Base-by-base conservation (phyloP, 306 rosid species). In the Morella rubra region DNA sequence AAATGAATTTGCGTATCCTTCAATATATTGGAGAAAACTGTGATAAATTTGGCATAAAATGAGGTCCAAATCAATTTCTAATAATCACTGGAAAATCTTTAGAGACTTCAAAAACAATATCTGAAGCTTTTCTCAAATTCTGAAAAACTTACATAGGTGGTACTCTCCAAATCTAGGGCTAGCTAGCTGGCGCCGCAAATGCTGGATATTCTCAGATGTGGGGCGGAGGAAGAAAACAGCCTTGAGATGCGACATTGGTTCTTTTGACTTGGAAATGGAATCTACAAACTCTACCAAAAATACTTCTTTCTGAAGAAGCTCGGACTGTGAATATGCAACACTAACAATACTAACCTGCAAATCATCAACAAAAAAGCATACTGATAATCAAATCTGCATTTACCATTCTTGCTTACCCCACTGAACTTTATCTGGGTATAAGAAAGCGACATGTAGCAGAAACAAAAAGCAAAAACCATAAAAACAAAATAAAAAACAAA, bases 1-100 rank as follows among this genome's bases (percentile, higher is more conserved):
- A 81, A 49, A 75, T 90, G 97, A 88, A 95, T 90, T 81, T 95
- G 97, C 79, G 92, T 84, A 83, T 92, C 97, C 96, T 90, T 92
- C 97, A 95, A 75, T 76, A 95, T 81, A 91, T 90, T 95, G 92
- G 99, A 92, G 96, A 95, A 95, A 89, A 89, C 97, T 95, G 97
- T 77, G 42, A 24, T 15, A 78, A 90, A 84, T 82, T 84, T 81
- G 77, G 85, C 74, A 88, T 73, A 52, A 90, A 86, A 85, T 74
- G 59, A 83, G 81, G 78, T 86, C 79, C 82, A 83, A 81, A 84
- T 74, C 77, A 87, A 84, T 52, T 53, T 42, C 40, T 55, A 73
- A 74, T 58, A 65, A 56, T 51, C 67, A 71, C 73, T 71, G 58
- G 37, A 44, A n/a, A 59, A 79, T 73, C 42, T 70, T 44, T n/a